Evolutionary conservation across 192 early-diverging fungal species (phyloP), one percentile per base, ranked within the genome.

Genomic region (Rhizophagus sp.): DNA sequence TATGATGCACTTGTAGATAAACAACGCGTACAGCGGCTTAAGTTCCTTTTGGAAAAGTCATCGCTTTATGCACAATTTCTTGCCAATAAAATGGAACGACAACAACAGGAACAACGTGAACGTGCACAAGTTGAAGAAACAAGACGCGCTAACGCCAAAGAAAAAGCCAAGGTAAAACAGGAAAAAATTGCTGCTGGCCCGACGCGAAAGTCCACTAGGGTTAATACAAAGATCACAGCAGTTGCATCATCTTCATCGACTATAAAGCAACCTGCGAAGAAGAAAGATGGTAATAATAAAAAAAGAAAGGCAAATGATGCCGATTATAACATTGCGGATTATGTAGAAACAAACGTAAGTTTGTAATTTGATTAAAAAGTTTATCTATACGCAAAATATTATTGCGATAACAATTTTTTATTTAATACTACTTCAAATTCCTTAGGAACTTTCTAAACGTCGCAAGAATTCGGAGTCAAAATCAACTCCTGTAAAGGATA

Each of bases 31-130:
- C 89, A 94, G 78, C 90, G 94, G 27, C 85, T 96, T 13, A 87
- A 94, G 75, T 94, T 93, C 80, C 87, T 97, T 75, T 85, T 97
- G 5, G 92, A 94, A 81, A 93, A 93, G 79, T 95, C 96, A 0
- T 89, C 93, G 3, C 89, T 93, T 0, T 97, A 96, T 82, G 91
- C 92, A 52, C 88, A 87, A 39, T 95, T 96, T 81, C 84, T 97
- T 3, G 89, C 91, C 1, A 81, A 89, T n/a, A 91, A 93, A 83
- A 84, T 97, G 69, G 91, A 95, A 71, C 87, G 85, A 70, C 92
- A 94, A 66, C 92, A 94, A 74, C 83, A 90, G 57, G 91, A 95
- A 78, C 89, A 89, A 52, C 84, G 88, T 13, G 88, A 88, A 62
- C 87, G 79, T 50, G 84, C 88, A 24, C 66, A 79, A 19, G 81